These are phyloP conservation scores for Sordariomycetes sp. DNA, from an alignment of 2,329 filamentous ascomycete species.

Conservation along the genomic window DNA sequence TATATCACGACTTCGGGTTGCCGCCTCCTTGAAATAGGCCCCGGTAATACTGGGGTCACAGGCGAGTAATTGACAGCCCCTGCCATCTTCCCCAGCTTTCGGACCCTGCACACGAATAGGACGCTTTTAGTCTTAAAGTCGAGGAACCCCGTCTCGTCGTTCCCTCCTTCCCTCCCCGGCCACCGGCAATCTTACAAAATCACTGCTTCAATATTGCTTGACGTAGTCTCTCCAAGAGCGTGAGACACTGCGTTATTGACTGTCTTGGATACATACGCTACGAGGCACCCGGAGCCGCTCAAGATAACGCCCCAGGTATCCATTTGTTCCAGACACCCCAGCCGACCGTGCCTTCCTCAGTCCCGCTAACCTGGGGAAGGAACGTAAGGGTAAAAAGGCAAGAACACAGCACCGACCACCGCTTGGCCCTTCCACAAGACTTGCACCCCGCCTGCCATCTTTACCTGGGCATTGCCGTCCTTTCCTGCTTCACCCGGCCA, in stretches of 20 bases:
- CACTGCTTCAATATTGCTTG: not conserved
- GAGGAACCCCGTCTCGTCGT: not conserved
- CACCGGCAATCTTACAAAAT: not conserved
- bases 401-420: not conserved
- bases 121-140: not conserved
- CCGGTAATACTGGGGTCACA: not conserved
- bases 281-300: not conserved
- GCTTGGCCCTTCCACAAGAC: no score
- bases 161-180: not conserved
- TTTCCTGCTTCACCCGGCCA: not conserved
- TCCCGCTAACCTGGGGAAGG: not conserved
- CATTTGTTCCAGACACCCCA: not conserved
- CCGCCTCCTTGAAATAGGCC: not conserved
- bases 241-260: not conserved
- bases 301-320: not conserved
- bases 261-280: not conserved
- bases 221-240: not conserved
- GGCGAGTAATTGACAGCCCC: constrained; percentile 1
- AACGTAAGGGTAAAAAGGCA: not conserved
- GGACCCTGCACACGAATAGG: not conserved
- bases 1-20: not conserved
- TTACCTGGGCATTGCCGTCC: not conserved
- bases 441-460: not conserved
- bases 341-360: not conserved
- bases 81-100: not conserved